Conservation (phyloP, 768 basidiomycete species). For the Boletus eberwhitei region DNA sequence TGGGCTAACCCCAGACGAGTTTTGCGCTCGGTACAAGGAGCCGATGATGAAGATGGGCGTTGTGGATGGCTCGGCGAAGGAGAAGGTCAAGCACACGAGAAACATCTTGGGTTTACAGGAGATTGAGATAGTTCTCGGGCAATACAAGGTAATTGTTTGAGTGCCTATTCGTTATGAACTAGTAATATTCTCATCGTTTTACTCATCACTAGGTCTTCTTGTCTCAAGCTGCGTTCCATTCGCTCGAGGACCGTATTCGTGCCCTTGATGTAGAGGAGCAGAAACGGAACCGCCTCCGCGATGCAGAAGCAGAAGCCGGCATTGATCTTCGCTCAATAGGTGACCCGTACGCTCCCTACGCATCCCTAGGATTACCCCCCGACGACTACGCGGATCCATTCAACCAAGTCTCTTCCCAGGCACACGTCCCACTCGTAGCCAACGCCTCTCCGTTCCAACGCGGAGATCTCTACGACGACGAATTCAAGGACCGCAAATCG, state of each 20-base stretch:
- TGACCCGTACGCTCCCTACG: conserved; percentile 81
- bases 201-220: conserved; percentile 76
- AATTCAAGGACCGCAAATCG: conserved; percentile 74
- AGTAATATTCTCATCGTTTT: conserved; percentile 1
- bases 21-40: conserved; percentile 77
- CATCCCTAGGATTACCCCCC: conserved; percentile 45
- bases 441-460: conserved; percentile 83
- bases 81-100: conserved; percentile 58
- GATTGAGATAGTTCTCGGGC: conserved; percentile 72
- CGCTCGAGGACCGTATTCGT: conserved; percentile 84
- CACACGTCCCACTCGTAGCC: conserved; percentile 78
- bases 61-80: conserved; percentile 55
- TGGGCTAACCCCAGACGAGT: conserved; percentile 82
- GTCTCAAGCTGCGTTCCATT: conserved; percentile 80
- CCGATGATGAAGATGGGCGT: conserved; percentile 57
- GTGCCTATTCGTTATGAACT: too few species aligned
- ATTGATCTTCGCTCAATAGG: conserved; percentile 33
- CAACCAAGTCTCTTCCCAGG: conserved; percentile 50
- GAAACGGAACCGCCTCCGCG: conserved; percentile 22
- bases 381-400: conserved; percentile 52
- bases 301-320: too few species aligned
- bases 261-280: conserved; percentile 82
- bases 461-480: conserved; percentile 68
- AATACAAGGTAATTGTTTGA: too few species aligned
- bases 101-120: conserved; percentile 58